Percentiles rank a stretch among this genome's conserved stretches.
phyloP scores from a whole-genome alignment of 768 basidiomycete genomes.

The Termitomyces sp. region DNA sequence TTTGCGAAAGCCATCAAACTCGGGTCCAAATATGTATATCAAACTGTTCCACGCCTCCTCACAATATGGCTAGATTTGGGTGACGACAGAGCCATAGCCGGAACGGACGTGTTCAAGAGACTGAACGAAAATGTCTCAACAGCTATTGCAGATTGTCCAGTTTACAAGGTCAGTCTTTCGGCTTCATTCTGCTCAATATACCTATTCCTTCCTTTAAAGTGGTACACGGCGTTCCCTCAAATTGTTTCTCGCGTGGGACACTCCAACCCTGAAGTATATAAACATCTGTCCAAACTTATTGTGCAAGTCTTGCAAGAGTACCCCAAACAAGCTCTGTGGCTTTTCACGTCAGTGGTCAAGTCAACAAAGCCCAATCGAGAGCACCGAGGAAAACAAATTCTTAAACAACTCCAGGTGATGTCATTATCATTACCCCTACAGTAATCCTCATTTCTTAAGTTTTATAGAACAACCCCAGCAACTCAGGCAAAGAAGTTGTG shows the following conservation, averaged over 20 bases:
- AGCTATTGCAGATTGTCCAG: conserved; percentile 57
- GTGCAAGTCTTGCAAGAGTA: conserved; percentile 69
- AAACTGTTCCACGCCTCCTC: conserved; percentile 88
- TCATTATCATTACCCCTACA: neutral
- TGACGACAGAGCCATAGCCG: conserved; percentile 39
- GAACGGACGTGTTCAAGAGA: conserved; percentile 40
- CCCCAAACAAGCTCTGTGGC: conserved; percentile 91
- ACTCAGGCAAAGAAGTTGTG: conserved; percentile 36
- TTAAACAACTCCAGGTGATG: conserved; percentile 54
- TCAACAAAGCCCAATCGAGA: conserved; percentile 66
- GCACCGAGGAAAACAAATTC: conserved; percentile 52
- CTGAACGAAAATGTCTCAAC: conserved; percentile 53
- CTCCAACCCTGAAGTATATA: conserved; percentile 53
- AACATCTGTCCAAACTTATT: conserved; percentile 62
- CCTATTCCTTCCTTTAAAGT: conserved; percentile 40
- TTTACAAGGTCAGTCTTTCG: conserved; percentile 56
- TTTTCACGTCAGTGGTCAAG: conserved; percentile 83
- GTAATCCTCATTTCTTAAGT: neutral
- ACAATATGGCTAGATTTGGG: conserved; percentile 94
- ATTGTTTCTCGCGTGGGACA: conserved; percentile 93
- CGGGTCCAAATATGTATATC: conserved; percentile 96
- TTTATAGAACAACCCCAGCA: conserved; percentile 40
- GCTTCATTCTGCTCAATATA: too few species aligned
- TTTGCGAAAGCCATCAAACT: conserved; percentile 67
- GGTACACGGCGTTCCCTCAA: conserved; percentile 95